These are phyloP conservation scores for Fraxinus dipetala DNA, from an alignment of 305 asterid species.

Conservation along the genomic window DNA sequence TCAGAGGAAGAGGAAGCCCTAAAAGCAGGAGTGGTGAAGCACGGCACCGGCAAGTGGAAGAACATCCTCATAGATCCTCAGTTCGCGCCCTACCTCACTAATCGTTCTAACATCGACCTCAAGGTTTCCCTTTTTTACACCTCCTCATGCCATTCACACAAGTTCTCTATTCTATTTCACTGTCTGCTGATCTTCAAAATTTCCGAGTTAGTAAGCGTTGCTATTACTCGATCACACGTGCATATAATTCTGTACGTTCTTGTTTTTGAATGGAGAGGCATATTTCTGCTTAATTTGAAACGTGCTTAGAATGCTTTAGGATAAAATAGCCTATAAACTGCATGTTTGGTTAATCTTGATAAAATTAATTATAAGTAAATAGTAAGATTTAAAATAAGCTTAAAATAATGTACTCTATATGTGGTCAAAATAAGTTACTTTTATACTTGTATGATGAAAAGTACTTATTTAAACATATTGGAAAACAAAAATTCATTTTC, in stretches of 20 bases:
- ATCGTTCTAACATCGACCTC: slow-evolving; percentile 67
- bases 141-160: background rate
- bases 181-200: background rate
- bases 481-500: background rate
- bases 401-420: background rate
- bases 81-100: slow-evolving; percentile 32
- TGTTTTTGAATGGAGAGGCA: background rate
- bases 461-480: background rate
- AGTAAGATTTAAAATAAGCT: background rate
- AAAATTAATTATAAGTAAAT: background rate
- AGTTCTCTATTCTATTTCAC: background rate
- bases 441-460: background rate
- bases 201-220: background rate
- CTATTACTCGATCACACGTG: slow-evolving; percentile 1
- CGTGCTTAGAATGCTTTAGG: background rate
- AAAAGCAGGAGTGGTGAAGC: slow-evolving; percentile 58
- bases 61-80: slow-evolving; percentile 51
- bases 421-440: background rate
- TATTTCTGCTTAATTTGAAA: background rate
- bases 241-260: background rate
- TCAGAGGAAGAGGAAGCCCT: slow-evolving; percentile 62
- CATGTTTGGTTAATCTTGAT: background rate
- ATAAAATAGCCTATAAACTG: background rate
- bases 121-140: slow-evolving; percentile 36
- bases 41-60: slow-evolving; percentile 72